Conservation (phyloP, 176 grass and related monocot genomes). For the Rhynchospora breviuscula region DNA sequence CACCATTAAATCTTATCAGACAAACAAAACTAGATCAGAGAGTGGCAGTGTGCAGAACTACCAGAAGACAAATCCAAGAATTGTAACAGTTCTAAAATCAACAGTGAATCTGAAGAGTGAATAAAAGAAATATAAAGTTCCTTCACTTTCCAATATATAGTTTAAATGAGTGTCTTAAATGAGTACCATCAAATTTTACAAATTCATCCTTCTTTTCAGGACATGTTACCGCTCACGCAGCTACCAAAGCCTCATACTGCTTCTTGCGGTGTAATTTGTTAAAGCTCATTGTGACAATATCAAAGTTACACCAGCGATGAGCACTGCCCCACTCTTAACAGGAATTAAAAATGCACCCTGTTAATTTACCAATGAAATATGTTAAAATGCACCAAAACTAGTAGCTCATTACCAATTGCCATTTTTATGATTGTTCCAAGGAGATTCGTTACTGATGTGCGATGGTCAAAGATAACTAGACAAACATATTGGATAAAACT, state of each 20-base stretch:
- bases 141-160: too few species aligned
- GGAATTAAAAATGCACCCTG: not conserved
- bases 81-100: too few species aligned
- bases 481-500: not conserved
- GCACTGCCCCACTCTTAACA: not conserved
- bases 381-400: not conserved
- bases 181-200: not conserved
- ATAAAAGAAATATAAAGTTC: too few species aligned
- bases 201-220: not conserved
- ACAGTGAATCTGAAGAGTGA: too few species aligned
- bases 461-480: not conserved
- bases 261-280: not conserved
- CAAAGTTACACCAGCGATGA: not conserved
- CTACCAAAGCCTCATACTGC: not conserved
- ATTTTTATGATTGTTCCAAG: not conserved
- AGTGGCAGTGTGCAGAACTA: too few species aligned
- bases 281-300: not conserved
- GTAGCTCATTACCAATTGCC: not conserved
- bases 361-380: not conserved
- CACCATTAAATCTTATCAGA: too few species aligned
- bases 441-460: not conserved
- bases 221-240: not conserved
- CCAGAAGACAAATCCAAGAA: too few species aligned
- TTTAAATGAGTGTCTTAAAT: too few species aligned
- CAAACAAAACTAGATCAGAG: too few species aligned